These are phyloP conservation scores for Postia placenta DNA, from an alignment of 768 basidiomycete species.

Conservation along the genomic window DNA sequence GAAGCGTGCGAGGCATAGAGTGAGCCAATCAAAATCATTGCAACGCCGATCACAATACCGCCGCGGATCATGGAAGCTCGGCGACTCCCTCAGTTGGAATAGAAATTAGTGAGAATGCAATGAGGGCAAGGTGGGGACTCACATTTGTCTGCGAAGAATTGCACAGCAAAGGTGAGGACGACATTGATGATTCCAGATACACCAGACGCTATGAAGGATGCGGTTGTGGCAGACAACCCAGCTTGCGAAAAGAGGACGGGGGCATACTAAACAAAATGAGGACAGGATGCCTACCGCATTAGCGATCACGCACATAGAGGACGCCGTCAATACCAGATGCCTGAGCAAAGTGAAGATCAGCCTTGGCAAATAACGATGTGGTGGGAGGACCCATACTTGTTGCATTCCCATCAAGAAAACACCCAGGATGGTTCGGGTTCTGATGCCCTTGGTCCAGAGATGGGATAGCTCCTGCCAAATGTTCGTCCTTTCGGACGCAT, in stretches of 20 bases:
- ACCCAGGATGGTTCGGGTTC: constrained; percentile 32
- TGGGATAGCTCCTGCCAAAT: constrained; percentile 14
- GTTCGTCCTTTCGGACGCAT: constrained; percentile 8
- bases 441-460: constrained; percentile 23
- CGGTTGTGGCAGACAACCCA: constrained; percentile 40
- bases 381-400: constrained; percentile 22
- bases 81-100: constrained; percentile 24
- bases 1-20: constrained; percentile 36
- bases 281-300: neutral
- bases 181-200: constrained; percentile 42
- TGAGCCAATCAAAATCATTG: constrained; percentile 36
- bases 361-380: neutral
- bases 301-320: constrained; percentile 21
- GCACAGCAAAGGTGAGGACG: constrained; percentile 31
- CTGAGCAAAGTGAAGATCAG: constrained; percentile 15
- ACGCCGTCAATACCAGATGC: constrained; percentile 31
- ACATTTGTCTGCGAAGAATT: constrained; percentile 36
- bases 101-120: constrained; percentile 1
- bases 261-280: constrained; percentile 28
- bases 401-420: constrained; percentile 40
- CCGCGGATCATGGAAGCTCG: constrained; percentile 37
- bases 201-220: constrained; percentile 45
- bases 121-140: neutral
- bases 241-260: constrained; percentile 45
- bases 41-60: constrained; percentile 31